Conservation (phyloP, 768 basidiomycete species). For the Boletus rubropictus region DNA sequence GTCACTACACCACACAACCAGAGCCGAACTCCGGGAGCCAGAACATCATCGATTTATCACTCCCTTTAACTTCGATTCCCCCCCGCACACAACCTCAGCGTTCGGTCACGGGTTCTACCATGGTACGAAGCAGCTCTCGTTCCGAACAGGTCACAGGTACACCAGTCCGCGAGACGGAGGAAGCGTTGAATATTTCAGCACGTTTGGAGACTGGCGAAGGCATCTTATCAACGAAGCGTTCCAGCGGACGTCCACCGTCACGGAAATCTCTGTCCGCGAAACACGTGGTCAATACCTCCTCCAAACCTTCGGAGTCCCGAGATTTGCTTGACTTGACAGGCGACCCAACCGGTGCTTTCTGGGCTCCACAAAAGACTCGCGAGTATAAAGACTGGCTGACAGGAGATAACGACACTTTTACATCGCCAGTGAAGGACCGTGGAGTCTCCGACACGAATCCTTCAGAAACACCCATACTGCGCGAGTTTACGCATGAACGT, state of each 20-base stretch:
- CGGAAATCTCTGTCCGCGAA: conserved; percentile 46
- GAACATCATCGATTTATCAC: conserved; percentile 20
- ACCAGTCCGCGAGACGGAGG: conserved; percentile 40
- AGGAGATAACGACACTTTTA: conserved; percentile 48
- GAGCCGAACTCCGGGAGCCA: conserved; percentile 12
- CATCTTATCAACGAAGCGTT: conserved; percentile 13
- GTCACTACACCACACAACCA: conserved; percentile 14
- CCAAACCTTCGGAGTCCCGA: conserved; percentile 32
- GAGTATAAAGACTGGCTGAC: conserved; percentile 68
- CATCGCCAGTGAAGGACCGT: conserved; percentile 17
- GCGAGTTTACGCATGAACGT: conserved; percentile 68
- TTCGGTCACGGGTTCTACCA: conserved; percentile 5
- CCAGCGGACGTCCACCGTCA: conserved; percentile 19
- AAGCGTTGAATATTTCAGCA: conserved; percentile 6
- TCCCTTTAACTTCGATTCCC: conserved; percentile 20
- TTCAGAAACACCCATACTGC: conserved; percentile 45
- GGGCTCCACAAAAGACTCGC: conserved; percentile 20
- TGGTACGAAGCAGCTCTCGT: conserved; percentile 38
- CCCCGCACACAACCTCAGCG: conserved; percentile 21
- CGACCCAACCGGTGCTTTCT: conserved; percentile 3
- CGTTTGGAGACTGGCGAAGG: conserved; percentile 15
- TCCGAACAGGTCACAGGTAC: conserved; percentile 55
- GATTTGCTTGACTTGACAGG: conserved; percentile 19
- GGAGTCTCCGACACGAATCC: conserved; percentile 9
- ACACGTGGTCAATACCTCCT: conserved; percentile 43